Base-by-base conservation (phyloP, 805 yeast species). In the Saturnispora sekii region DNA sequence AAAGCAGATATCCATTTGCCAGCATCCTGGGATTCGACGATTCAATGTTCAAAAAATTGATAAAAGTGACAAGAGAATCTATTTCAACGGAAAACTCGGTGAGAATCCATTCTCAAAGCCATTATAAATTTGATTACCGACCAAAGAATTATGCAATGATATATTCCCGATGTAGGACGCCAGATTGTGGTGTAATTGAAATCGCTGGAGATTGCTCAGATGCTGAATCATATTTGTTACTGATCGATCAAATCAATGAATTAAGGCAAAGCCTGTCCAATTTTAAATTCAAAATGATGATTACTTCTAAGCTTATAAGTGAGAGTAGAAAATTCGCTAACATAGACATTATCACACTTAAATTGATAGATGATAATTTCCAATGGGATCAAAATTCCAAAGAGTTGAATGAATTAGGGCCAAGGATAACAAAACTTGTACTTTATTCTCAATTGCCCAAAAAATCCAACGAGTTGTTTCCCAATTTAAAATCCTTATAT, bases 11-110 rank as follows among this genome's bases (percentile, higher is more conserved):
- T 10, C 45, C 45, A 10, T 42, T 42, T 14, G 39, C 31, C 35
- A 35, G 40, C 11, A 21, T 42, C 12, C 14, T 42, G 16, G 32
- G 40, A 15, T 42, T 42, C 37, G 45, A 42, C 26, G 35, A 42
- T 29, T 35, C 45, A 42, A 42, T 42, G 45, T 32, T 42, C 32
- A 42, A 42, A 35, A 42, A 42, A 30, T 35, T 42, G 14, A 29
- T 11, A 5, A 16, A 9, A 8, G 26, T 42, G 17, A 35, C 40
- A 16, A 30, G 31, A 16, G 18, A 30, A 5, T 33, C 45, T 12
- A 15, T 21, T 5, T 42, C 45, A 11, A 35, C 32, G 17, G 18
- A 26, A 8, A 26, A 35, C 17, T 34, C 30, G 9, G 36, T 18
- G 4, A 28, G 35, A 15, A 35, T 35, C 9, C 38, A 35, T n/a